A percentile compares a stretch with the other conserved stretches of the same genome.
Evolutionary conservation across 2,329 filamentous ascomycete species (phyloP).

Genomic region (Cladophialophora yegresii): DNA sequence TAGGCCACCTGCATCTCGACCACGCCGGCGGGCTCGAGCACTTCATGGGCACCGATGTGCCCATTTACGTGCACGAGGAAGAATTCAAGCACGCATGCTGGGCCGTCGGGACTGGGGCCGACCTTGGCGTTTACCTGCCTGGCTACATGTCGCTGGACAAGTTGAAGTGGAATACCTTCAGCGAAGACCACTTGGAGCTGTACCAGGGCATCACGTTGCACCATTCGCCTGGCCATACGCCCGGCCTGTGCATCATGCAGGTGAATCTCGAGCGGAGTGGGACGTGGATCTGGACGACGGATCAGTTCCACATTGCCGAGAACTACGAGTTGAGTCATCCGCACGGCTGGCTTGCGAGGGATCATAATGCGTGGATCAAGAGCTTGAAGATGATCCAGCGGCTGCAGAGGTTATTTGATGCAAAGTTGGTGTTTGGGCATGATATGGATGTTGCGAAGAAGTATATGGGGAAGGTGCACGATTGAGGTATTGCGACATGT

Average conservation of each 20-base stretch:
- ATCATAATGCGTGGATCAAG: constrained; percentile 44
- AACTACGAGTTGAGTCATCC: constrained; percentile 44
- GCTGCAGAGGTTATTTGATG: constrained; percentile 40
- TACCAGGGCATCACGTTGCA: constrained; percentile 46
- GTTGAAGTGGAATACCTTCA: constrained; percentile 50
- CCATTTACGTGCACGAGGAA: constrained; percentile 53
- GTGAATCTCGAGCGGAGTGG: constrained; percentile 43
- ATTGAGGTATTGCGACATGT: constrained; percentile 5
- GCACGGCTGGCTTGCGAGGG: constrained; percentile 44
- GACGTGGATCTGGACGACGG: constrained; percentile 47
- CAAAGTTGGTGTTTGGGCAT: constrained; percentile 42
- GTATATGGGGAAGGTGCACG: constrained; percentile 26
- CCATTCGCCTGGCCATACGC: constrained; percentile 44
- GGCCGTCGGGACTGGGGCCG: constrained; percentile 47
- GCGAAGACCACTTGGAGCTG: constrained; percentile 45
- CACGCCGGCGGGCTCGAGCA: constrained; percentile 53
- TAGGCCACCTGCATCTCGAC: constrained; percentile 53
- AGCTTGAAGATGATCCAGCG: constrained; percentile 42
- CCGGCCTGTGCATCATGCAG: constrained; percentile 44
- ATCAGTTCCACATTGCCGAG: constrained; percentile 47
- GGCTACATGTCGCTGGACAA: constrained; percentile 43
- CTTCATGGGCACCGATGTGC: constrained; percentile 48
- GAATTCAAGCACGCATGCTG: constrained; percentile 52
- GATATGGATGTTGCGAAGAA: constrained; percentile 35
- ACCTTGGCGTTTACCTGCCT: constrained; percentile 45